Evolutionary conservation across 352 stramenopile species (phyloP).

Genomic region (Globisporangium lucens): DNA sequence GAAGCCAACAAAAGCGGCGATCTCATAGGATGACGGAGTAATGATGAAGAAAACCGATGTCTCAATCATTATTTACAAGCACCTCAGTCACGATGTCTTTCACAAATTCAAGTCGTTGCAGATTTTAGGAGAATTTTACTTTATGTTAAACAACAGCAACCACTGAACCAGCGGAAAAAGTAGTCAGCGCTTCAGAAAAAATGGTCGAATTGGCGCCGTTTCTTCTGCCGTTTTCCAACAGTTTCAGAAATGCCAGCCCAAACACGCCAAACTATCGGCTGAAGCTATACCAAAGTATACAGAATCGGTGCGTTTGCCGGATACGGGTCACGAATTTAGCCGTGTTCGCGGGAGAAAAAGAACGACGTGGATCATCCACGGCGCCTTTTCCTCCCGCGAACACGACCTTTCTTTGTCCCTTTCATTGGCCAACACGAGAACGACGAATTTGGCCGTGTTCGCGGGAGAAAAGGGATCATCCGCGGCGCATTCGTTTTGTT

Average conservation of each 20-base stretch:
- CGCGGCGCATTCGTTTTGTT: no score
- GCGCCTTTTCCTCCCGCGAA: no score
- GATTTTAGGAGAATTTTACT: background rate
- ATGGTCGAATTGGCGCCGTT: background rate
- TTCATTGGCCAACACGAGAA: no score
- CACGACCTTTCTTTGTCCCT: background rate
- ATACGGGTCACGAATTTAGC: background rate
- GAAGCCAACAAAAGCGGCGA: conserved; percentile 7
- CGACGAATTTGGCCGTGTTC: no score
- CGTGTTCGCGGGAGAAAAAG: conserved; percentile 2
- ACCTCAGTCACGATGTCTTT: background rate
- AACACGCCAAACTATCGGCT: background rate
- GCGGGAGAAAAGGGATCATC: no score
- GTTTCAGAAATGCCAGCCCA: background rate
- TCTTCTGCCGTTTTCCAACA: background rate
- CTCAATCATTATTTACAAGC: conserved; percentile 5
- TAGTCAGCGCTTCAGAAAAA: background rate
- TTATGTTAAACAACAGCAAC: background rate
- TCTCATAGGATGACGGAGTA: background rate
- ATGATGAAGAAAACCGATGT: background rate
- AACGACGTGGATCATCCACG: background rate
- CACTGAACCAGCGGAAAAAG: background rate
- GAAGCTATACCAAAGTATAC: background rate
- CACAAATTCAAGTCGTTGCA: background rate
- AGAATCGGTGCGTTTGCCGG: background rate